Percentiles rank a stretch among this genome's conserved stretches.
phyloP scores from a whole-genome alignment of 2,329 filamentous ascomycete genomes.

The Colletotrichum coccodes region DNA sequence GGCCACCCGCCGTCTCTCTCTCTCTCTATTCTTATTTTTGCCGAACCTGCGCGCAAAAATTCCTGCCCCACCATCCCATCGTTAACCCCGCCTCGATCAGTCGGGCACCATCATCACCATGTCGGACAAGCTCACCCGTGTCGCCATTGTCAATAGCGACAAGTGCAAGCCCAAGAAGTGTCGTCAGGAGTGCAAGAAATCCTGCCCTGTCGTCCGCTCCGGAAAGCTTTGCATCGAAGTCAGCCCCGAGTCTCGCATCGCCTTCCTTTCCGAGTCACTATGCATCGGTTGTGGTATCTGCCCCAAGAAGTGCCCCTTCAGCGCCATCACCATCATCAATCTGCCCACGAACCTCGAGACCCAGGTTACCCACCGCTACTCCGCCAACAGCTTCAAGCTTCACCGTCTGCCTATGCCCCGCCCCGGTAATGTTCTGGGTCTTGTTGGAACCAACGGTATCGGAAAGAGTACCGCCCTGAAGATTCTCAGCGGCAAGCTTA shows the following conservation, averaged over 20 bases:
- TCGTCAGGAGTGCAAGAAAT: slow-evolving; percentile 98
- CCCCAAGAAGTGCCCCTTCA: slow-evolving; percentile 98
- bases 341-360: slow-evolving; percentile 98
- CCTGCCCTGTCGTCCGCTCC: slow-evolving; percentile 95
- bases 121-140: slow-evolving; percentile 96
- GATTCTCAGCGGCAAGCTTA: slow-evolving; percentile 97
- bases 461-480: slow-evolving; percentile 99
- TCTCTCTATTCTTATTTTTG: slow-evolving; percentile 10
- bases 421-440: slow-evolving; percentile 92
- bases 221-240: slow-evolving; percentile 99
- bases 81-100: slow-evolving; percentile 31
- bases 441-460: slow-evolving; percentile 99
- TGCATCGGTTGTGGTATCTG: slow-evolving; percentile 99
- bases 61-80: slow-evolving; percentile 23
- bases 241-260: slow-evolving; percentile 85
- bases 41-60: slow-evolving; percentile 17
- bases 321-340: slow-evolving; percentile 99
- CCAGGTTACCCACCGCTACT: slow-evolving; percentile 98
- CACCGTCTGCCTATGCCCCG: slow-evolving; percentile 96
- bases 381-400: slow-evolving; percentile 99
- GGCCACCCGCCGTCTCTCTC: neutral
- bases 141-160: slow-evolving; percentile 98
- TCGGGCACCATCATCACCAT: slow-evolving; percentile 61
- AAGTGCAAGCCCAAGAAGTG: slow-evolving; percentile 86
- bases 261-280: slow-evolving; percentile 95